Base-by-base conservation (phyloP, 2,329 filamentous ascomycete genomes). In the Hypocrella siamensis region DNA sequence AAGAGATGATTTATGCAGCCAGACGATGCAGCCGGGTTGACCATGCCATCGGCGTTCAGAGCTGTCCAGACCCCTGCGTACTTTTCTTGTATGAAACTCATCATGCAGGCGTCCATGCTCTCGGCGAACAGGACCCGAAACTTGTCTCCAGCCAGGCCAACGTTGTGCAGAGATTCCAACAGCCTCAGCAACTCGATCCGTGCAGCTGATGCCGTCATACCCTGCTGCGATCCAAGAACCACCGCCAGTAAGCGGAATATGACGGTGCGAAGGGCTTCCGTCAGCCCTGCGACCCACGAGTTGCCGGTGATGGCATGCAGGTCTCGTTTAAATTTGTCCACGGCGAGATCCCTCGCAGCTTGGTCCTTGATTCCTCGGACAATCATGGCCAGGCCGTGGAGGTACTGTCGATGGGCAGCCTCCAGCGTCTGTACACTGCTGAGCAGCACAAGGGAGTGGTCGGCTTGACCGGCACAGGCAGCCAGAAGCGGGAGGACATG, bases 81-180 rank as follows among this genome's bases (percentile, higher is more conserved):
- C 6, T 67, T 68, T 30, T 63, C 60, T 25, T 58, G 57, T 26
- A 85, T 67, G 42, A 76, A 79, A 10, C 66, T 58, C 27, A 65
- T 63, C 61, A 85, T 73, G 36, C 76, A 61, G 22, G 57, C 56
- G 46, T 83, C 67, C 63, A 84, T 75, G 17, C 79, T 64, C 48
- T 79, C 73, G 12, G 78, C 80, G 44, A 84, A 77, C 22, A 79
- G 60, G 19, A 78, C 66, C 45, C 84, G 75, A 31, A 80, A 79
- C 30, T 59, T 63, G 43, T 80, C 74, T 17, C 76, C 77, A 2
- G 74, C 74, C 14, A 85, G 56, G 1, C 79, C 80, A 16, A 83
- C 70, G 29, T 67, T 62, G 40, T 67, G 58, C 12, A 85, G 55
- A 7, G 70, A 66, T 30, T 67, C 62, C 2, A 79, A 56, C 14